phyloP scores from a whole-genome alignment of 2,329 filamentous ascomycete genomes.

The Aspergillus candidus region DNA sequence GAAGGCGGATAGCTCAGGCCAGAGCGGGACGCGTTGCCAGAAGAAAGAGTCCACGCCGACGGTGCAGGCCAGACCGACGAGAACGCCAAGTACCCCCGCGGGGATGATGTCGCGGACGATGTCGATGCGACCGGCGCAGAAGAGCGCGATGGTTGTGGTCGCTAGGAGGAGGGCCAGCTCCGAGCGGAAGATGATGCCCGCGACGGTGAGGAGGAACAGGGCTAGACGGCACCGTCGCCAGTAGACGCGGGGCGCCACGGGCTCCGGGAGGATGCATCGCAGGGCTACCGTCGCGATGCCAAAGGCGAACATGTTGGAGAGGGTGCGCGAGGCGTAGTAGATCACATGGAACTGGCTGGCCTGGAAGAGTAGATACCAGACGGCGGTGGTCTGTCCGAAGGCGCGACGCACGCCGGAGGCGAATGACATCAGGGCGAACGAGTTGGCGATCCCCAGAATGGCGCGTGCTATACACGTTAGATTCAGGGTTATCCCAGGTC shows the following conservation, averaged over 20 bases:
- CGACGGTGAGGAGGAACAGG: constrained; percentile 69
- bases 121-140: constrained; percentile 51
- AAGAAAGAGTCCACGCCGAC: constrained; percentile 84
- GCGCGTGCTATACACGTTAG: constrained; percentile 52
- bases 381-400: constrained; percentile 62
- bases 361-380: constrained; percentile 76
- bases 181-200: constrained; percentile 80
- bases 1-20: constrained; percentile 88
- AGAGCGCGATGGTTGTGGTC: constrained; percentile 59
- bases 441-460: constrained; percentile 73
- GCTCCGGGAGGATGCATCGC: constrained; percentile 45
- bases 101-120: constrained; percentile 53
- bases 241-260: constrained; percentile 16
- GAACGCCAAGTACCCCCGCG: constrained; percentile 59
- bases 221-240: constrained; percentile 55
- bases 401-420: constrained; percentile 56
- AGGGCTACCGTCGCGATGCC: constrained; percentile 50
- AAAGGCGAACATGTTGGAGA: constrained; percentile 97
- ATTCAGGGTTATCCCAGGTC: no score
- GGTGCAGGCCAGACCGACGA: constrained; percentile 62
- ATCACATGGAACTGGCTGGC: constrained; percentile 84
- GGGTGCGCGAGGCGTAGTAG: constrained; percentile 83
- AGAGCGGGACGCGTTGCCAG: constrained; percentile 72
- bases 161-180: constrained; percentile 78
- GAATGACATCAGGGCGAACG: constrained; percentile 61